Evolutionary conservation across 176 grass and related monocot genomes (phyloP), one percentile per base, ranked within the genome.

Genomic region (Tuctoria greenei): DNA sequence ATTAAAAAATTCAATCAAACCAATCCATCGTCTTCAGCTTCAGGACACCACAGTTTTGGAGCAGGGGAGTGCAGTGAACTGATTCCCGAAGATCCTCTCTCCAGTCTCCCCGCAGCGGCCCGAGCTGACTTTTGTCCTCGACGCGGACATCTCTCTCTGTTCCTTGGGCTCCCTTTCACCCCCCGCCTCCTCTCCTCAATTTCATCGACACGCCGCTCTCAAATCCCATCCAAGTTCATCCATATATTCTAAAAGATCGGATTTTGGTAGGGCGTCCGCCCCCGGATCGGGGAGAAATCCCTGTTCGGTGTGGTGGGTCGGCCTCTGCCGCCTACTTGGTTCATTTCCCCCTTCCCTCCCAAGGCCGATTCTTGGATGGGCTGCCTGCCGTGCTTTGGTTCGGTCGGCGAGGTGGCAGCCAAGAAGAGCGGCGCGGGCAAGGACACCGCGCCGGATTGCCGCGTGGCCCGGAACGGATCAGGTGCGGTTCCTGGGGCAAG

Each of bases 351-450:
- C 7, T 35, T 12, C 31, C 31, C 60, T 50, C n/a, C 3, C 61
- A 2, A 26, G 61, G 62, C 45, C 43, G 59, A 79, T 77, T 89
- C 79, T 76, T 78, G 85, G 81, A 96, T 96, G 93, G 81, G 89
- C 82, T 96, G 93, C 79, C 73, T 96, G 69, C 84, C 79, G 81
- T 96, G 93, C 89, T 96, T 89, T 57, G 78, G 86, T 77, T 96
- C 93, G 74, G 44, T 18, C 38, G 80, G 85, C 64, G 76, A 87
- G 78, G 84, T 80, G 63, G 84, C 82, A 61, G 54, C 43, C 16
- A 89, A 92, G 64, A 80, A 85, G 69, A 58, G 69, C 39, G 44
- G 76, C 6, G 74, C 59, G 27, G 67, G 73, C 37, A 96, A 89
- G 79, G 87, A 92, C 67, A 71, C 55, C 24, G 36, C 84, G 49